Percentiles rank a stretch among this genome's conserved stretches.
Conservation (phyloP, 108 stramenopile genomes). For the Thalassiosira profunda region DNA sequence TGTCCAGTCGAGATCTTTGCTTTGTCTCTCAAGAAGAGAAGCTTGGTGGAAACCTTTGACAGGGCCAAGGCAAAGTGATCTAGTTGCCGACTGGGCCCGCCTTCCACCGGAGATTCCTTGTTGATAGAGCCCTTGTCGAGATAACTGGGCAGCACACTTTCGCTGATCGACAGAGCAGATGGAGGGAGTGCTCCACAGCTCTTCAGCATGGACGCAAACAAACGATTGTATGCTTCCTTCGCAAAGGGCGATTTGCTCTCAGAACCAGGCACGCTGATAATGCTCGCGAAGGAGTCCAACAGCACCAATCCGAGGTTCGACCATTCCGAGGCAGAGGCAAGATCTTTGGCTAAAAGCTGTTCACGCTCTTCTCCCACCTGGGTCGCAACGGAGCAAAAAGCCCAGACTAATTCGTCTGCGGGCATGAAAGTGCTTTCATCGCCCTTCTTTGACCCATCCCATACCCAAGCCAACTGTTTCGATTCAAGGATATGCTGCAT, state of each 20-base stretch:
- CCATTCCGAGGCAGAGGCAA: conserved; percentile 29
- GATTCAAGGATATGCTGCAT: conserved; percentile 33
- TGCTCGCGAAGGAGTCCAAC: conserved; percentile 38
- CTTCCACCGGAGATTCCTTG: conserved; percentile 21
- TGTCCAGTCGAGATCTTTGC: conserved; percentile 13
- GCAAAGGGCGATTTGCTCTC: conserved; percentile 28
- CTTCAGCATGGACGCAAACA: conserved; percentile 32
- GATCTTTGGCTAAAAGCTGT: conserved; percentile 24
- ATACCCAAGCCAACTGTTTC: conserved; percentile 16
- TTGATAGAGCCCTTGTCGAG: background rate
- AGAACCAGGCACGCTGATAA: conserved; percentile 9
- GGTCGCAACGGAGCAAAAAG: conserved; percentile 28
- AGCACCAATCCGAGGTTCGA: conserved; percentile 39
- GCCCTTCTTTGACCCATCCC: conserved; percentile 23
- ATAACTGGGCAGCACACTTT: conserved; percentile 30
- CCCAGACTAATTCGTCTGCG: conserved; percentile 41
- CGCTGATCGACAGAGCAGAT: conserved; percentile 33
- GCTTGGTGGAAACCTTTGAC: conserved; percentile 30
- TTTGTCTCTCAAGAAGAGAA: conserved; percentile 32
- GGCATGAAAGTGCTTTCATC: conserved; percentile 9
- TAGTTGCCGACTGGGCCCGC: conserved; percentile 38
- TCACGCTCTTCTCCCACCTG: conserved; percentile 21
- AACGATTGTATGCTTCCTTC: conserved; percentile 21
- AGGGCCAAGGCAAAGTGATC: conserved; percentile 29
- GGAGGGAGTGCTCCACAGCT: conserved; percentile 29